Evolutionary conservation across 2,329 filamentous ascomycete genomes (phyloP).

Genomic region (Paraconiothyrium brasiliense): DNA sequence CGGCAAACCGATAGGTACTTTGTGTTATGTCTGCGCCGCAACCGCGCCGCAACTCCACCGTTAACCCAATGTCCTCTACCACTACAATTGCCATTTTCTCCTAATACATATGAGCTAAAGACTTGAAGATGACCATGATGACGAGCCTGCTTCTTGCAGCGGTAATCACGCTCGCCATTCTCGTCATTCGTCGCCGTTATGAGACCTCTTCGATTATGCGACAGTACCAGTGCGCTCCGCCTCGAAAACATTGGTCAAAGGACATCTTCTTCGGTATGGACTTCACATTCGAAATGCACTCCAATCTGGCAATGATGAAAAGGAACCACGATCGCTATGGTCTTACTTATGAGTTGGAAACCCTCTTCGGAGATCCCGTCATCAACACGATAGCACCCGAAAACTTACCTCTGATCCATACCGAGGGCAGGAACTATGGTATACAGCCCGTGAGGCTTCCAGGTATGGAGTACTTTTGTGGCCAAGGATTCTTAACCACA

Average conservation of each 20-base stretch:
- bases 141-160: not conserved
- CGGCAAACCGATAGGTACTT: too few species aligned
- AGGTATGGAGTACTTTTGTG: slow-evolving; percentile 18
- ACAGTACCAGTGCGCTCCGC: not conserved
- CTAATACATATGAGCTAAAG: too few species aligned
- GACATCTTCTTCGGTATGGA: slow-evolving; percentile 16
- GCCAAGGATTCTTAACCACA: slow-evolving; percentile 50
- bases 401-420: not conserved
- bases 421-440: slow-evolving; percentile 1
- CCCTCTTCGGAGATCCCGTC: slow-evolving; percentile 2
- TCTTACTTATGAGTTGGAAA: slow-evolving; percentile 4
- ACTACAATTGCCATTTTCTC: too few species aligned
- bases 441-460: not conserved
- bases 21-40: too few species aligned
- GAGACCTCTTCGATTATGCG: not conserved
- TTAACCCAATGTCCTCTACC: too few species aligned
- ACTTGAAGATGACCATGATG: not conserved
- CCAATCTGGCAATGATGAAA: slow-evolving; percentile 7
- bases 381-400: not conserved
- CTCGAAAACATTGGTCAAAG: not conserved
- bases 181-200: not conserved
- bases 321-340: slow-evolving; percentile 8
- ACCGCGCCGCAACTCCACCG: too few species aligned
- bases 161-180: not conserved
- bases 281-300: not conserved